These are phyloP conservation scores for Cladosporium halotolerans DNA, from an alignment of 2,329 filamentous ascomycete genomes.

Conservation along the genomic window DNA sequence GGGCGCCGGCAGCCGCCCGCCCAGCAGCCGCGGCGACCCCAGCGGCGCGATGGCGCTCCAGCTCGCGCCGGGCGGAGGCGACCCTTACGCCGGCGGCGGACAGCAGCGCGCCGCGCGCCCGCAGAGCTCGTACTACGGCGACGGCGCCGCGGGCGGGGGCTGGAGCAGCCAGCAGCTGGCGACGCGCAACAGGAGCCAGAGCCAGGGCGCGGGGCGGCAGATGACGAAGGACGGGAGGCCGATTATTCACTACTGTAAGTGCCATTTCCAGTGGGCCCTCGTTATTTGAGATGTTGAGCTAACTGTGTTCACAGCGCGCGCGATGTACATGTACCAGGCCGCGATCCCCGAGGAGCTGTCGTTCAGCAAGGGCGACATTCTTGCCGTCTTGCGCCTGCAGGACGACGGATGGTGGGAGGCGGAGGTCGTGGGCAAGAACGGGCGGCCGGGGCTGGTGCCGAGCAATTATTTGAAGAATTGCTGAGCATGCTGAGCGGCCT, in stretches of 20 bases:
- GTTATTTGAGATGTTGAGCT: not conserved
- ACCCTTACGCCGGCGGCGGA: constrained; percentile 33
- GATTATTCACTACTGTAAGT: constrained; percentile 91
- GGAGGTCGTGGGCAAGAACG: constrained; percentile 66
- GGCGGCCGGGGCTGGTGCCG: constrained; percentile 54
- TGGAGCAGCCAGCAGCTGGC: constrained; percentile 32
- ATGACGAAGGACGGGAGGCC: constrained; percentile 80
- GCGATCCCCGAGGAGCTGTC: constrained; percentile 92
- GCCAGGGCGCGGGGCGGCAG: constrained; percentile 76
- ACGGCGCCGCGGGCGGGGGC: constrained; percentile 15
- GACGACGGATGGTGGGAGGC: constrained; percentile 99
- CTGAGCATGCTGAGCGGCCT: constrained; percentile 16
- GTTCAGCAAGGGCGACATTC: constrained; percentile 85
- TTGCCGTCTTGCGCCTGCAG: constrained; percentile 83
- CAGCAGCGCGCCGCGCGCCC: constrained; percentile 35
- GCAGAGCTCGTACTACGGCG: constrained; percentile 40
- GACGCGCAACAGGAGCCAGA: constrained; percentile 63
- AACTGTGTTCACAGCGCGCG: constrained; percentile 58
- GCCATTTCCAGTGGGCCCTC: not conserved
- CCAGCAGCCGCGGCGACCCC: constrained; percentile 37
- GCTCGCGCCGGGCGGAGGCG: constrained; percentile 34
- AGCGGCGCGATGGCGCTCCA: constrained; percentile 39
- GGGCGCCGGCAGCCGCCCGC: constrained; percentile 33
- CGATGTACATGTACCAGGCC: constrained; percentile 88
- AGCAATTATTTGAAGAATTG: constrained; percentile 62